phyloP scores from a whole-genome alignment of 2,329 filamentous ascomycete species.

The Pseudogymnoascus sp. region DNA sequence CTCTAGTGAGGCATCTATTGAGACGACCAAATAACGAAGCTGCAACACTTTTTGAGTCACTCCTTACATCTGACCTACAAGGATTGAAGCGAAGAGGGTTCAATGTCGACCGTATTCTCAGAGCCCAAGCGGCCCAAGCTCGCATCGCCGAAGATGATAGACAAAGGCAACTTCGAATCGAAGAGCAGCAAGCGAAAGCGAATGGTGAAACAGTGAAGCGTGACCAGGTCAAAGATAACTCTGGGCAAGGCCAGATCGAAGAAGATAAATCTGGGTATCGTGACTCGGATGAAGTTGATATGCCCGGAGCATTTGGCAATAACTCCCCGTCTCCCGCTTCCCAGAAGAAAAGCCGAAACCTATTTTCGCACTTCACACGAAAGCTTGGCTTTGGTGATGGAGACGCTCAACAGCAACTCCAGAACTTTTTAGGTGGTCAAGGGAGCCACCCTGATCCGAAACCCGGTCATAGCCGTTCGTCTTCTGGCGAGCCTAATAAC shows the following conservation, averaged over 20 bases:
- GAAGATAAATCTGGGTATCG: slow-evolving; percentile 22
- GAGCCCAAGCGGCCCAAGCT: slow-evolving; percentile 79
- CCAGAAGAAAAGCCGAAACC: slow-evolving; percentile 42
- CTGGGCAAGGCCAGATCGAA: slow-evolving; percentile 15
- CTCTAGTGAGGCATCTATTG: slow-evolving; percentile 73
- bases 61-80: slow-evolving; percentile 76
- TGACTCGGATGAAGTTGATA: slow-evolving; percentile 38
- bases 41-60: slow-evolving; percentile 82
- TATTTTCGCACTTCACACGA: slow-evolving; percentile 62
- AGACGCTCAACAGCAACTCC: slow-evolving; percentile 35
- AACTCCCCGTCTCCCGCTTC: slow-evolving; percentile 48
- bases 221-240: not conserved
- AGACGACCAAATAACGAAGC: slow-evolving; percentile 80
- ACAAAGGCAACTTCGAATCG: slow-evolving; percentile 64
- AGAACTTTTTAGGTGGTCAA: slow-evolving; percentile 36
- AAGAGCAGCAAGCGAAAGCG: slow-evolving; percentile 56
- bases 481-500: not conserved
- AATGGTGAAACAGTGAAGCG: slow-evolving; percentile 33
- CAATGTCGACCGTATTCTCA: slow-evolving; percentile 90
- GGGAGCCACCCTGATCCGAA: slow-evolving; percentile 22
- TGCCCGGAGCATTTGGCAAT: slow-evolving; percentile 66
- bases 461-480: slow-evolving; percentile 12
- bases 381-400: slow-evolving; percentile 59
- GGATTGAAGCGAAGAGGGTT: slow-evolving; percentile 82
- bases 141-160: slow-evolving; percentile 78